Base-by-base conservation (phyloP, 2,329 filamentous ascomycete genomes). In the Exophiala xenobiotica region DNA sequence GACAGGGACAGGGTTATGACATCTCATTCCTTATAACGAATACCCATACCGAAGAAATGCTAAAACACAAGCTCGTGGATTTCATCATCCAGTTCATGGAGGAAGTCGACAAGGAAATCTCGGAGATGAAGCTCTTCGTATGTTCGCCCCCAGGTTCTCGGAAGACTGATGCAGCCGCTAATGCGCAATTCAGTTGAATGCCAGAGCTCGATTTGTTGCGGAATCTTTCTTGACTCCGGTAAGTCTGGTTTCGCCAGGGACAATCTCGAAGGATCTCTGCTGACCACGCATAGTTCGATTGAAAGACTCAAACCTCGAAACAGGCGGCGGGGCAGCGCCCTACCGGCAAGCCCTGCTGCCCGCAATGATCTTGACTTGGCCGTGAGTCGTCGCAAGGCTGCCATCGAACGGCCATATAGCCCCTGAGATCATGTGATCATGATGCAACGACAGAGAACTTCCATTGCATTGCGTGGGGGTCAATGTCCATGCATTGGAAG, bases 1-100 rank as follows among this genome's bases (percentile, higher is more conserved):
- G 29, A 55, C 35, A 18, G 41, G n/a, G 24, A 16, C 29, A 92
- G 89, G 93, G 92, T 63, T 99, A 99, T 70, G 93, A 99, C 65
- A 99, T 99, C 63, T 96, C 91, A 6, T 99, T 99, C 78, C 72
- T 99, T 67, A 95, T 99, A 67, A 99, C 93, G 40, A 99, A 99
- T 74, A 95, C 93, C 78, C 93, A 99, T 66, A 97, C 93, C 3
- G 93, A 97, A 72, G 88, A 95, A 69, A 96, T 99, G 90, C 72
- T 97, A 68, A 97, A 97, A 78, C 92, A 99, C 70, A 97, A 99
- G 78, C 79, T 99, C 63, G 95, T 99, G 26, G 93, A 99, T 70
- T 99, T 99, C 67, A 95, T 99, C 63, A 96, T 99, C 61, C 86
- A 97, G 67, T 99, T 99, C 67, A 97, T 99, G 92, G 92, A 99